Percentiles rank a stretch among this genome's conserved stretches.
These are phyloP conservation scores for Pestalotiopsis sp. DNA, from an alignment of 2,329 filamentous ascomycete genomes.

Conservation along the genomic window DNA sequence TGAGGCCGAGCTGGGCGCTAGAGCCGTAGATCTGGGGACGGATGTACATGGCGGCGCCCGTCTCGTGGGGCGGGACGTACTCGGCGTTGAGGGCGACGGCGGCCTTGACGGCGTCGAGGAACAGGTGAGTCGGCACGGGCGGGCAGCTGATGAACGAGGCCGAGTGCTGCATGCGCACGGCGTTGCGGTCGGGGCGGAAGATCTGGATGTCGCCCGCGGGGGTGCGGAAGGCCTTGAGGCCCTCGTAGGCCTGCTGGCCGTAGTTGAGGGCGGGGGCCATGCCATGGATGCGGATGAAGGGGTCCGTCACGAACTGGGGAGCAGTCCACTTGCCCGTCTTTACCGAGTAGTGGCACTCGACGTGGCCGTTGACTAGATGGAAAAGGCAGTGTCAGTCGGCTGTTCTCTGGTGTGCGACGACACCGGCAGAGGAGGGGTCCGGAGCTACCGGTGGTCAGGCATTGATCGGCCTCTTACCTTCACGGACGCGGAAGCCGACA, in stretches of 20 bases:
- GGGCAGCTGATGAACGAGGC: slow-evolving; percentile 84
- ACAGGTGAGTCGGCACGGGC: slow-evolving; percentile 74
- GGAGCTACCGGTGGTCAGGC: not conserved
- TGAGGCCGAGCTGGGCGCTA: slow-evolving; percentile 83
- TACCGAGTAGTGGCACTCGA: slow-evolving; percentile 82
- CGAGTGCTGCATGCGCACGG: slow-evolving; percentile 80
- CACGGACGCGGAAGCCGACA: slow-evolving; percentile 88
- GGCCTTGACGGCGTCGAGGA: slow-evolving; percentile 74
- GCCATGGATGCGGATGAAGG: slow-evolving; percentile 86
- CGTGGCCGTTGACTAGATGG: slow-evolving; percentile 85
- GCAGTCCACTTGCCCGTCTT: slow-evolving; percentile 76
- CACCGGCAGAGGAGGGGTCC: not conserved
- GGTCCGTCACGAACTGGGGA: slow-evolving; percentile 79
- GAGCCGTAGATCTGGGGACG: slow-evolving; percentile 88
- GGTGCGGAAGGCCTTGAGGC: slow-evolving; percentile 92
- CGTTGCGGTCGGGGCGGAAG: slow-evolving; percentile 88
- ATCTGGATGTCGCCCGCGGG: slow-evolving; percentile 76
- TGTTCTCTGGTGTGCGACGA: not conserved
- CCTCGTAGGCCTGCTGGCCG: slow-evolving; percentile 96
- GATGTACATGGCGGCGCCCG: slow-evolving; percentile 90
- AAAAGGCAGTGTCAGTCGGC: not conserved
- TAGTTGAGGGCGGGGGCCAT: slow-evolving; percentile 97
- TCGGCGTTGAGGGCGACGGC: slow-evolving; percentile 88
- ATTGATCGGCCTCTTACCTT: slow-evolving; percentile 59
- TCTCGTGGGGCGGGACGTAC: slow-evolving; percentile 87